Evolutionary conservation across 2,329 filamentous ascomycete species (phyloP).

Genomic region (Metarhizium robertsii): DNA sequence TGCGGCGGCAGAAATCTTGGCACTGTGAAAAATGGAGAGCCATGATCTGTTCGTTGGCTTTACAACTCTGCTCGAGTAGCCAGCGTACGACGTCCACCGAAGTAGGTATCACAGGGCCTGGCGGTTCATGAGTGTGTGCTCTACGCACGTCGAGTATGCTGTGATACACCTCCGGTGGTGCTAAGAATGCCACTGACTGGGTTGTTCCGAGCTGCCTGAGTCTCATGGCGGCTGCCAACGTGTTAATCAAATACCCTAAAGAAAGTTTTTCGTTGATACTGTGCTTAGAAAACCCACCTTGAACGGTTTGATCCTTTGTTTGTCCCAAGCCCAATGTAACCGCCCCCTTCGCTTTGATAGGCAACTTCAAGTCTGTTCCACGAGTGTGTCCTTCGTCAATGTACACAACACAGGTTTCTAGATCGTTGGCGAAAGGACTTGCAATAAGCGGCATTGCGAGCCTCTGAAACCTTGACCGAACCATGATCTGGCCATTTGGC

Average conservation of each 20-base stretch:
- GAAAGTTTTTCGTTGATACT: background rate
- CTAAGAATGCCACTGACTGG: constrained; percentile 46
- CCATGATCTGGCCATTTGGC: constrained; percentile 36
- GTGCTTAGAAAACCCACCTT: constrained; percentile 37
- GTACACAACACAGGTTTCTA: constrained; percentile 53
- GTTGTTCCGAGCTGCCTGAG: constrained; percentile 47
- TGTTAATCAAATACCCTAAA: background rate
- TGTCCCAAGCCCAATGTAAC: constrained; percentile 56
- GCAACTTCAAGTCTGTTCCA: constrained; percentile 57
- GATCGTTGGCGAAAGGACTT: constrained; percentile 47
- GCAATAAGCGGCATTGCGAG: constrained; percentile 38
- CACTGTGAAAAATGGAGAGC: no score
- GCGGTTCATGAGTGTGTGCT: no score
- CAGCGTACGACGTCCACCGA: no score
- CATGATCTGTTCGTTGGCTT: no score
- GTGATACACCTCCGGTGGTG: constrained; percentile 43
- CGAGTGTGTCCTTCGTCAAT: constrained; percentile 62
- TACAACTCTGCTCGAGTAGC: no score
- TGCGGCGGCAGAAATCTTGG: no score
- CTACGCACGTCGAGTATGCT: no score
- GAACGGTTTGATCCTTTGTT: constrained; percentile 58
- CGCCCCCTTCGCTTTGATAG: constrained; percentile 46
- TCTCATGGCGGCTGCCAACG: constrained; percentile 49
- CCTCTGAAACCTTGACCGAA: constrained; percentile 37
- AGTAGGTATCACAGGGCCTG: no score